Evolutionary conservation across 768 basidiomycete species (phyloP), one percentile per base, ranked within the genome.

Genomic region (Boletus speciosus): DNA sequence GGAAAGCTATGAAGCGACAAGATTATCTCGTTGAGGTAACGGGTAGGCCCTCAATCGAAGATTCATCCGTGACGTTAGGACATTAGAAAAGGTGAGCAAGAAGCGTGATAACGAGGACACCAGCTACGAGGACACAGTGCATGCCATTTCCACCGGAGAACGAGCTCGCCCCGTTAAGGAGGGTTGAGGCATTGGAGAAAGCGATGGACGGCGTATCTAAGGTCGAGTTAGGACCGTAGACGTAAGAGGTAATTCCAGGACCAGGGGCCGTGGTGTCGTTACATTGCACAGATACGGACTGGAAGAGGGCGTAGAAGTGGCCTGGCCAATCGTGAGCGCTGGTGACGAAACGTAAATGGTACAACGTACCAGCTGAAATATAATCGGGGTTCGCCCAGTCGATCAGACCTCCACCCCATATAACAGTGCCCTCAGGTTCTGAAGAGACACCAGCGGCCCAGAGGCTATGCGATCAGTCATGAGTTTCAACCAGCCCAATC

Each of bases 401-500:
- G 71, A 92, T 90, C 81, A 89, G 78, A 71, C 84, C 91, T 57
- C 88, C 89, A 15, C 84, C 78, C 91, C 92, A 95, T 51, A 80
- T 61, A 34, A 95, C 71, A 8, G 88, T 92, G 25, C 92, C 92
- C 46, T 74, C 70, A 8, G 89, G 75, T 34, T 75, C 77, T 9
- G 76, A 64, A 37, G 75, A 52, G 63, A 89, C 84, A 32, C 91
- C 92, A 6, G 87, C 86, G n/a, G 90, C 86, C 90, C 91, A 93
- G 49, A 93, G 60, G 56, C 86, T 76, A 47, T 32, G 32, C 5
- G 23, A 34, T n/a, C 8, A 2, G 6, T 32, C 6, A 23, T 63
- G 12, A 70, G 39, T 14, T 41, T 52, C 52, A 5, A 32, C 15
- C 2, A 23, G 27, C 36, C 6, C 0, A 1, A 14, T 23, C 3